Evolutionary conservation across 176 grass and related monocot species (phyloP).

Genomic region (Oryza longistaminata): DNA sequence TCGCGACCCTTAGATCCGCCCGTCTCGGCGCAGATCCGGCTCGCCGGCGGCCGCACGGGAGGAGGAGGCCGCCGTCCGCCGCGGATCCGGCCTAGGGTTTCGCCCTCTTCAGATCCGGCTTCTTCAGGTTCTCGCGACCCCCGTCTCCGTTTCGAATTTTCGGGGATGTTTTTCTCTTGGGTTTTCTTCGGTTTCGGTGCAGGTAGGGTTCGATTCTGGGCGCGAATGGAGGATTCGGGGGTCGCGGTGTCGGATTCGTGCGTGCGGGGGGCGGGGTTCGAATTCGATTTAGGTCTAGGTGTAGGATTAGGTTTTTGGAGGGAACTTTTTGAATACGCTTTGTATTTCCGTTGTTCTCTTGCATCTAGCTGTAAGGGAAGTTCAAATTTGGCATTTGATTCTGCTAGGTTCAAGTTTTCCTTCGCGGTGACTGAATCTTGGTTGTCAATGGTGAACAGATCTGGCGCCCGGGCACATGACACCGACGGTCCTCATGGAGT

Average conservation of each 20-base stretch:
- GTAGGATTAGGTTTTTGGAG: conserved; percentile 32
- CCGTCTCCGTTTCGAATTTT: neutral
- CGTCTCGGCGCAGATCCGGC: conserved; percentile 29
- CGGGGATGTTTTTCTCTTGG: neutral
- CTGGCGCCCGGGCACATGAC: conserved; percentile 65
- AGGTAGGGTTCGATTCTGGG: neutral
- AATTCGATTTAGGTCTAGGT: neutral
- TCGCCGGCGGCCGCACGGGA: neutral
- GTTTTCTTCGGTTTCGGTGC: conserved; percentile 16
- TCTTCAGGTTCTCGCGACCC: conserved; percentile 14
- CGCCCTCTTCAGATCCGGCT: conserved; percentile 42
- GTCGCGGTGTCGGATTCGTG: neutral
- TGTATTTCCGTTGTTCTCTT: neutral
- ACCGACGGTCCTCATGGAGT: conserved; percentile 60
- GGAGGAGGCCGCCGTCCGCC: neutral
- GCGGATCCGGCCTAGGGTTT: neutral
- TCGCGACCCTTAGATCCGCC: conserved; percentile 40
- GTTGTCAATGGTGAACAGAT: conserved; percentile 28
- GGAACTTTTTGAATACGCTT: neutral
- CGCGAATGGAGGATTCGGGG: conserved; percentile 22
- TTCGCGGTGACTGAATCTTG: conserved; percentile 11
- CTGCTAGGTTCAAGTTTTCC: conserved; percentile 5
- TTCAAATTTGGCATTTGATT: neutral
- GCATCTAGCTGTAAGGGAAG: neutral
- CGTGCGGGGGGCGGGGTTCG: neutral